Evolutionary conservation across 495 filamentous ascomycete species (phyloP).

Genomic region (Peziza echinospora): DNA sequence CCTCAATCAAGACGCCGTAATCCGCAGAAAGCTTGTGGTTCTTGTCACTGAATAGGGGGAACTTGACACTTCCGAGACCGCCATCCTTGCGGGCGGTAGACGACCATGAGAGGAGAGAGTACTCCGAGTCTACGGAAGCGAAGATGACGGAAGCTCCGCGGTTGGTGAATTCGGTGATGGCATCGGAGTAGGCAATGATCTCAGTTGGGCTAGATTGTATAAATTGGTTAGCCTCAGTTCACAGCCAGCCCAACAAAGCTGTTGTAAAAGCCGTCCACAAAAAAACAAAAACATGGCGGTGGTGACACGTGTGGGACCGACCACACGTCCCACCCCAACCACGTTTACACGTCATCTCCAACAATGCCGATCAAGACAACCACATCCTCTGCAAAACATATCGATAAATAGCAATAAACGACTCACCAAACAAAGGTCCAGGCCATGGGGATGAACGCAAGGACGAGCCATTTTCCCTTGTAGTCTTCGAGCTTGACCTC

Average conservation of each 20-base stretch:
- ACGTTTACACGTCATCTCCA: no score
- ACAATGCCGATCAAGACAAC: no score
- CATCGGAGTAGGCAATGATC: slow-evolving; percentile 30
- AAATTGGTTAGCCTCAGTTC: no score
- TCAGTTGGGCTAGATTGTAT: slow-evolving; percentile 7
- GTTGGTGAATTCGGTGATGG: slow-evolving; percentile 23
- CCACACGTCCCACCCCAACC: no score
- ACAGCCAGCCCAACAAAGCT: no score
- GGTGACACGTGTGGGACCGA: no score
- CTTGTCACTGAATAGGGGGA: slow-evolving; percentile 35
- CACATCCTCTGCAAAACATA: no score
- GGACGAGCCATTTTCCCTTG: slow-evolving; percentile 28
- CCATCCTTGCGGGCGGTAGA: slow-evolving; percentile 30
- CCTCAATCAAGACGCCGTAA: slow-evolving; percentile 37
- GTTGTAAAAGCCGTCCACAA: no score
- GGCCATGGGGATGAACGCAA: slow-evolving; percentile 31
- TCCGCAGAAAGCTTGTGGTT: slow-evolving; percentile 31
- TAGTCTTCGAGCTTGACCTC: slow-evolving; percentile 24
- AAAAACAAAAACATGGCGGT: no score
- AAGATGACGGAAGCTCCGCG: slow-evolving; percentile 31
- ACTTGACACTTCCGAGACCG: slow-evolving; percentile 30
- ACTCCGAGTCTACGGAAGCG: slow-evolving; percentile 30
- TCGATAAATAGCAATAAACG: no score
- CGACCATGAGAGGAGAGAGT: slow-evolving; percentile 33
- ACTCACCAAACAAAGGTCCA: slow-evolving; percentile 31